Conservation (phyloP, 495 filamentous ascomycete genomes). For the Pseudomonodictys pantanalensis region DNA sequence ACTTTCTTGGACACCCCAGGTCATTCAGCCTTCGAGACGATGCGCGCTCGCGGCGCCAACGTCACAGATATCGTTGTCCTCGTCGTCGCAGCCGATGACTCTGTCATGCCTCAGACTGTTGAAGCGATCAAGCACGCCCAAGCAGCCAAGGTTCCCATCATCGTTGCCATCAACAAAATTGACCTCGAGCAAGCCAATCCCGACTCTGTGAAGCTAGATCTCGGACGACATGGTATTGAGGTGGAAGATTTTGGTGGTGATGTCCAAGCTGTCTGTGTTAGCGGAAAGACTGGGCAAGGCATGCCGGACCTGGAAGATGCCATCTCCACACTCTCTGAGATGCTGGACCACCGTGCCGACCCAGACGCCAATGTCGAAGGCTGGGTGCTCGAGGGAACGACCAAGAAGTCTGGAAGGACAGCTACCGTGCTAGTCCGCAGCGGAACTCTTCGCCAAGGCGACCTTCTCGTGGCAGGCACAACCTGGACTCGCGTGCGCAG, state of each 20-base stretch:
- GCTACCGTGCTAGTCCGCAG: conserved; percentile 86
- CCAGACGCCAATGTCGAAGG: conserved; percentile 75
- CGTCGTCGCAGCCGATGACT: conserved; percentile 96
- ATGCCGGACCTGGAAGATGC: conserved; percentile 93
- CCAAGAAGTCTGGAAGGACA: conserved; percentile 79
- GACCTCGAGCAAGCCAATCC: conserved; percentile 79
- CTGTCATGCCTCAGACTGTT: conserved; percentile 94
- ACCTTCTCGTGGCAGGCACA: conserved; percentile 81
- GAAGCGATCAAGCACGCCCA: conserved; percentile 95
- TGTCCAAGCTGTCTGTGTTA: conserved; percentile 84
- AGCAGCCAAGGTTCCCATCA: conserved; percentile 86
- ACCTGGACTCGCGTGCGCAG: conserved; percentile 81
- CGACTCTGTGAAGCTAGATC: conserved; percentile 82
- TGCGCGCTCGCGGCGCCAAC: conserved; percentile 93
- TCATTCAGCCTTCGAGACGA: conserved; percentile 90
- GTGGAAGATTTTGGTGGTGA: conserved; percentile 96
- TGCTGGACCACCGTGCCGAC: conserved; percentile 86
- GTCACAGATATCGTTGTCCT: conserved; percentile 96
- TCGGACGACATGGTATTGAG: conserved; percentile 79
- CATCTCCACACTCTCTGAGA: conserved; percentile 75
- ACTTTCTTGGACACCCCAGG: conserved; percentile 98
- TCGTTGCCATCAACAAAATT: conserved; percentile 97
- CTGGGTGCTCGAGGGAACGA: conserved; percentile 90
- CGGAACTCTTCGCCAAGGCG: conserved; percentile 77
- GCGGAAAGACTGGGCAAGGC: conserved; percentile 89